phyloP scores from a whole-genome alignment of 1,139 yeast species.

The Taphrina sp. region DNA sequence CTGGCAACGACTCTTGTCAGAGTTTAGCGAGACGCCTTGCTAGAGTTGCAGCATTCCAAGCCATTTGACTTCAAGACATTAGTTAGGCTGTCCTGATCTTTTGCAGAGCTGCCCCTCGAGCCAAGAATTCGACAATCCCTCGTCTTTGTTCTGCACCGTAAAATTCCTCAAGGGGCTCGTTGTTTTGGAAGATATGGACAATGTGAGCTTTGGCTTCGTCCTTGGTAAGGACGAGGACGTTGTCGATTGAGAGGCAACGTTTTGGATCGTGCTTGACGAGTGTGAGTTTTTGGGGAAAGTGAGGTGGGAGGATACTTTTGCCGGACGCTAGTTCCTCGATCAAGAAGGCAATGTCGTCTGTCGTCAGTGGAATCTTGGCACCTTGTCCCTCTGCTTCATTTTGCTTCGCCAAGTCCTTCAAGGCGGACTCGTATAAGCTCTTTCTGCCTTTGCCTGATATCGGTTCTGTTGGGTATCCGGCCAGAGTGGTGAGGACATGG shows the following conservation, averaged over 20 bases:
- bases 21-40: no score
- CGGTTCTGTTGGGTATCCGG: conserved; percentile 61
- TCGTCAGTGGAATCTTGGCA: conserved; percentile 44
- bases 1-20: no score
- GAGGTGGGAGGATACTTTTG: conserved; percentile 57
- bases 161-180: no score
- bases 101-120: no score
- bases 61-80: no score
- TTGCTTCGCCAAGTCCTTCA: conserved; percentile 79
- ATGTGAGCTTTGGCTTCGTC: conserved; percentile 79
- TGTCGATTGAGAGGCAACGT: conserved; percentile 55
- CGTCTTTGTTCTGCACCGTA: no score
- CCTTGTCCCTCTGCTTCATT: conserved; percentile 63
- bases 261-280: conserved; percentile 79
- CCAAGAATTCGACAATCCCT: no score
- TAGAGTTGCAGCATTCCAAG: no score
- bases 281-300: conserved; percentile 72
- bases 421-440: conserved; percentile 76
- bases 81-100: no score
- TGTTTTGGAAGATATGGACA: no score
- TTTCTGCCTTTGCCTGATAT: conserved; percentile 87
- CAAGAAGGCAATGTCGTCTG: conserved; percentile 72
- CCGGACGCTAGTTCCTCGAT: conserved; percentile 91
- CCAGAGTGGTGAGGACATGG: conserved; percentile 68
- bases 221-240: conserved; percentile 81